A percentile compares a stretch with the other conserved stretches of the same genome.
phyloP scores from a whole-genome alignment of 306 rosid genomes.

The Alnus glutinosa region DNA sequence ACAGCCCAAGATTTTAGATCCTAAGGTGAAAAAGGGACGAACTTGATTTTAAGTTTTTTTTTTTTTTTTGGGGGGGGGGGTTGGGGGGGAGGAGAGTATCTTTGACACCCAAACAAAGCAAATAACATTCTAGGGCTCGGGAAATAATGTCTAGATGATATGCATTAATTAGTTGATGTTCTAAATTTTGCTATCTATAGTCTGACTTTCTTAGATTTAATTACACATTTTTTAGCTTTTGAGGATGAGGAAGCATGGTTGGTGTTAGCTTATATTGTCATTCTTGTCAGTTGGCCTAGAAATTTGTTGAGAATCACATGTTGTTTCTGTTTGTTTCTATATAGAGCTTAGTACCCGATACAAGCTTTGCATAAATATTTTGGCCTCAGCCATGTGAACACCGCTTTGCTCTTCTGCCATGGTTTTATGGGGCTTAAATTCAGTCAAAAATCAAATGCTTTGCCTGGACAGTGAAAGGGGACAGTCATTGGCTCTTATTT shows the following conservation, averaged over 20 bases:
- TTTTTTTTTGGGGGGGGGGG: no score
- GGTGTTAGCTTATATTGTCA: conserved; percentile 16
- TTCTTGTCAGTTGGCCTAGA: neutral
- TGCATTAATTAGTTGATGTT: neutral
- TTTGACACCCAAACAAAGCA: no score
- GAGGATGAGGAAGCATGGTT: neutral
- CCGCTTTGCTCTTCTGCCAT: neutral
- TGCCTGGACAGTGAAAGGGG: neutral
- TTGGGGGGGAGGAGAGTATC: no score
- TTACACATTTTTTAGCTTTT: neutral
- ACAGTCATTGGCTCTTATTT: neutral
- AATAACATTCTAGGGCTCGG: no score
- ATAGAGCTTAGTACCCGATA: neutral
- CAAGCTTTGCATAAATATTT: neutral
- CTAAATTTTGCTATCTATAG: neutral
- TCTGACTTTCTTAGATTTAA: neutral
- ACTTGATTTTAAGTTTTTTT: no score
- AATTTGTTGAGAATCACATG: conserved; percentile 19
- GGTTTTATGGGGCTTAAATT: neutral
- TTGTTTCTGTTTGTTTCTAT: neutral
- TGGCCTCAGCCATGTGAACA: neutral
- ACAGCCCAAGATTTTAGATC: no score
- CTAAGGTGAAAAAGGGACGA: no score
- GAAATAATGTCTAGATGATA: neutral
- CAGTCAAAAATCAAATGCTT: neutral